phyloP scores from a whole-genome alignment of 2,329 filamentous ascomycete genomes.

The Phaeosphaeria sp. region DNA sequence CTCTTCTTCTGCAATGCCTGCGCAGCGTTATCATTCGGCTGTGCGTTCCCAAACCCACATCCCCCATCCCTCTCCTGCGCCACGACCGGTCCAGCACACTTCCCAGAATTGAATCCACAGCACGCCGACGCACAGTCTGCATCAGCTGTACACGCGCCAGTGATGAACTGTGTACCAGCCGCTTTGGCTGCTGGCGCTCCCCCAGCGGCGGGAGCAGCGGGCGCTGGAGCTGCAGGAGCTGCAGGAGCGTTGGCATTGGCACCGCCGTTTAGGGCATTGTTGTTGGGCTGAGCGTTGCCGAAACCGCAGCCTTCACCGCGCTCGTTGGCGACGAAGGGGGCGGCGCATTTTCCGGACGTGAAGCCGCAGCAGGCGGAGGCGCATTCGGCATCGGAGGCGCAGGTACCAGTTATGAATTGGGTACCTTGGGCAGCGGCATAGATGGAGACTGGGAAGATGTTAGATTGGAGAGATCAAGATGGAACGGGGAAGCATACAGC shows the following conservation, averaged over 20 bases:
- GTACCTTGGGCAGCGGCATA: constrained; percentile 34
- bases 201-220: not conserved
- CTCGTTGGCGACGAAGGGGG: constrained; percentile 42
- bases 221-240: not conserved
- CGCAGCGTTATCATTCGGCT: constrained; percentile 44
- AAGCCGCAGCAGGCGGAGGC: constrained; percentile 34
- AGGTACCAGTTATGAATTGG: constrained; percentile 40
- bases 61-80: constrained; percentile 47
- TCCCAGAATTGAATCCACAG: constrained; percentile 44
- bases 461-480: not conserved
- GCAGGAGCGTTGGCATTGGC: constrained; percentile 30
- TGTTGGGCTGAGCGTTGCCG: constrained; percentile 43
- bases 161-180: constrained; percentile 49
- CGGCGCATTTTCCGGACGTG: constrained; percentile 42
- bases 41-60: constrained; percentile 45
- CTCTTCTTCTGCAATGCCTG: constrained; percentile 28
- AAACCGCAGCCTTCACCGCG: constrained; percentile 47
- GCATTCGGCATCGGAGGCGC: constrained; percentile 36
- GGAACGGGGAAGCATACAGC: constrained; percentile 16
- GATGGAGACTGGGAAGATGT: constrained; percentile 27
- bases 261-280: constrained; percentile 29
- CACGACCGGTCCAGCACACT: constrained; percentile 32
- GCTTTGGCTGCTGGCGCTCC: constrained; percentile 1
- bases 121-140: constrained; percentile 49
- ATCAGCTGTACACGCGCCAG: constrained; percentile 45